Base-by-base conservation (phyloP, 140 eudicot genomes). In the Stevia rebaudiana region DNA sequence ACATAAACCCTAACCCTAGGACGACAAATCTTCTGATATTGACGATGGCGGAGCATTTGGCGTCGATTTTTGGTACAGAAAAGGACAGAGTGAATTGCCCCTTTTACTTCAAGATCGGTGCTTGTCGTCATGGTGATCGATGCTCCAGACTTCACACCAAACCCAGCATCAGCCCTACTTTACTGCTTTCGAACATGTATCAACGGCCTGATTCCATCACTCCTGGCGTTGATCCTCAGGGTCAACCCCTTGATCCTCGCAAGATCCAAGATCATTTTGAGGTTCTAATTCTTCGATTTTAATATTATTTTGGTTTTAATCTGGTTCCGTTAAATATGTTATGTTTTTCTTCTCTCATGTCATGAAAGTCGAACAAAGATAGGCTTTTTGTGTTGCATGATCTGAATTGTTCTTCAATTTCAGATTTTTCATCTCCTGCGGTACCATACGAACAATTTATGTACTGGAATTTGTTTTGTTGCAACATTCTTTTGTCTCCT, bases 221-320 rank as follows among this genome's bases (percentile, higher is more conserved):
- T 46, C 87, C 87, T 3, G 87, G 87, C 39, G 83, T 81, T 48
- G 87, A 81, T 58, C 81, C 81, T 22, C 87, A 82, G 74, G 87
- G 87, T 19, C 79, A 82, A 5, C 81, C 83, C 11, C 79, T 82
- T 36, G 87, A 82, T 50, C 87, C 87, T 47, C 81, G 67, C 16
- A 78, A 82, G 28, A 78, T 82, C 63, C 87, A 82, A 56, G 71
- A 74, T 44, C 87, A 82, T 65, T 78, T 82, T 10, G 87, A 82
- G 87, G 86, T 81, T 22, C 65, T 19, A 58, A 21, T 62, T 15
- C 11, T 55, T 55, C 30, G 42, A 54, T 24, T 41, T 68, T 54
- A 15, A 25, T 44, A 4, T 44, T 44, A 2, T 44, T 28, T 33
- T 44, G 15, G 57, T 16, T 63, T 28, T 3, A 16, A 30, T 43